Conservation (phyloP, 2,329 filamentous ascomycete species). For the Colletotrichum camelliae region DNA sequence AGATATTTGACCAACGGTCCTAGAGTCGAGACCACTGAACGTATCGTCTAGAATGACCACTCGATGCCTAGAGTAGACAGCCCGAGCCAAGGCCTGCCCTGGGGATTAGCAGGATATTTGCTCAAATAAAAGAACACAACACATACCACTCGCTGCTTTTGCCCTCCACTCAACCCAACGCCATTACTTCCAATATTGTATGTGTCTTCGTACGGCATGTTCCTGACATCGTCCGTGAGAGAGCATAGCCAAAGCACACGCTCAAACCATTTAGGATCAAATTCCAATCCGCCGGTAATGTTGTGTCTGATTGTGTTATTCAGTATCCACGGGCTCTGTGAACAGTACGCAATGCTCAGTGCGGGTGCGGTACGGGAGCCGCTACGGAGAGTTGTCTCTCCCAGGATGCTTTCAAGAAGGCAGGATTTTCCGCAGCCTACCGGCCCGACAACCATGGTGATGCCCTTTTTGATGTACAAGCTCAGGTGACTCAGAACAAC, state of each 20-base stretch:
- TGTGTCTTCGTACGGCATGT: neutral
- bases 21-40: neutral
- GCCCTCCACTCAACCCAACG: neutral
- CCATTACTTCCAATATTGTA: conserved; percentile 1
- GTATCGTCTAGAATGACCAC: neutral
- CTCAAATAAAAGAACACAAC: no score
- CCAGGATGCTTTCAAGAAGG: neutral
- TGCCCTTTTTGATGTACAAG: neutral
- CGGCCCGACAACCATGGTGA: conserved; percentile 3
- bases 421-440: conserved; percentile 10
- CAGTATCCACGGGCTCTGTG: conserved; percentile 7
- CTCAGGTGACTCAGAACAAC: neutral
- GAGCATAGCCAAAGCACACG: neutral
- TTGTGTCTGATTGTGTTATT: conserved; percentile 3
- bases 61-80: neutral
- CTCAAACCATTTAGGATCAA: neutral
- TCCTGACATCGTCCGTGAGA: neutral
- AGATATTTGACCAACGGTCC: neutral
- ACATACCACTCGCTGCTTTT: conserved; percentile 11
- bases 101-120: neutral
- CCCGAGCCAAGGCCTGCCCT: neutral
- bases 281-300: neutral
- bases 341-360: neutral
- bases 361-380: neutral
- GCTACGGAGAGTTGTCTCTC: neutral